Conservation (phyloP, 2,329 filamentous ascomycete genomes). For the Pseudovirgaria hyperparasitica region DNA sequence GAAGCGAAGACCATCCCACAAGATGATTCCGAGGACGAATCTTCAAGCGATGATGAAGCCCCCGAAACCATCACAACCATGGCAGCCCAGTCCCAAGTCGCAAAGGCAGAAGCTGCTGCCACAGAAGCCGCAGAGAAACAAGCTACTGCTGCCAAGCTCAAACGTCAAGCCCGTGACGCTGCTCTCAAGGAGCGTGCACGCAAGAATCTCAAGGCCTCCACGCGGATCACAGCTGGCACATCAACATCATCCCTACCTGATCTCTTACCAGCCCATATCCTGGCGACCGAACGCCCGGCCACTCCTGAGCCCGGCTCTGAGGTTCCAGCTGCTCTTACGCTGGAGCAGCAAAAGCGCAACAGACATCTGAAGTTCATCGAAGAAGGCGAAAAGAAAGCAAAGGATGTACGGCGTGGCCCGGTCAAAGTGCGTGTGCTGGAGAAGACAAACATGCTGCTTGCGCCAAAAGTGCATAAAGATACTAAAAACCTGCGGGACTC, state of each 20-base stretch:
- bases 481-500: conserved; percentile 23
- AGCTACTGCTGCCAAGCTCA: conserved; percentile 14
- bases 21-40: conserved; percentile 12
- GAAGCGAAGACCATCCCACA: too few relatives aligned
- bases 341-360: conserved; percentile 32
- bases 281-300: conserved; percentile 35
- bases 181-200: conserved; percentile 12
- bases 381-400: conserved; percentile 32
- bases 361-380: conserved; percentile 37
- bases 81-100: conserved; percentile 15
- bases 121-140: conserved; percentile 16
- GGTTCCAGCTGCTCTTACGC: conserved; percentile 14
- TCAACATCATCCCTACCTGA: conserved; percentile 30
- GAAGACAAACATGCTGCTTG: conserved; percentile 25
- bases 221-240: conserved; percentile 5
- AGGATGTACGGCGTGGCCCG: conserved; percentile 37
- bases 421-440: conserved; percentile 37
- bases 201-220: conserved; percentile 1
- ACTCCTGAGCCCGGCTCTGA: conserved; percentile 20
- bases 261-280: conserved; percentile 39
- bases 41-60: conserved; percentile 23
- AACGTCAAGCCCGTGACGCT: conserved; percentile 16
- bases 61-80: conserved; percentile 24
- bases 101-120: conserved; percentile 16
- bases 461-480: conserved; percentile 30